A percentile compares a stretch with the other conserved stretches of the same genome.
Conservation (phyloP, 768 basidiomycete species). For the Psilocybe cyanescens region DNA sequence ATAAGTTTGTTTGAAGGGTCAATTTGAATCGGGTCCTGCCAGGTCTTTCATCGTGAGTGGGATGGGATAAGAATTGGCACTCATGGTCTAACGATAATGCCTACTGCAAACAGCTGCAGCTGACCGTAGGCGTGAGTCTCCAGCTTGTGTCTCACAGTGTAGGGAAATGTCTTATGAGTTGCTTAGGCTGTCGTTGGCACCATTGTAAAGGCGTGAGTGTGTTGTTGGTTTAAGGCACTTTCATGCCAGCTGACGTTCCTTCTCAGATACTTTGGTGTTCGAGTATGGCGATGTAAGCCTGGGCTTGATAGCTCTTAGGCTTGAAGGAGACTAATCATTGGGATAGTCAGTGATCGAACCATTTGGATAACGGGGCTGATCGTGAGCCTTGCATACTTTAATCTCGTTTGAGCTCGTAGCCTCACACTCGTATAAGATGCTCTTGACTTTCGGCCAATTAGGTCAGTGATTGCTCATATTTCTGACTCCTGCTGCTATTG, state of each 20-base stretch:
- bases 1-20: not conserved
- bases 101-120: slow-evolving; percentile 42
- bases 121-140: slow-evolving; percentile 42
- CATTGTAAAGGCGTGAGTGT: slow-evolving; percentile 54
- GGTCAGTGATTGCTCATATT: slow-evolving; percentile 32
- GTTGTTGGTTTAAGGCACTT: not conserved
- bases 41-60: slow-evolving; percentile 59
- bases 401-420: not conserved
- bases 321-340: slow-evolving; percentile 1
- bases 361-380: slow-evolving; percentile 53
- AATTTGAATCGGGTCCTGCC: not conserved
- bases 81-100: not conserved
- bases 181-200: slow-evolving; percentile 55
- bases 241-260: slow-evolving; percentile 27
- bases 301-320: not conserved
- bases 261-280: slow-evolving; percentile 55
- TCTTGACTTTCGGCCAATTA: slow-evolving; percentile 53
- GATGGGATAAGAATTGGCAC: not conserved
- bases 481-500: not conserved
- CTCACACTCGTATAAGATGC: slow-evolving; percentile 35
- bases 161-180: not conserved
- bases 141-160: not conserved
- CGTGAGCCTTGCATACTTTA: slow-evolving; percentile 38
- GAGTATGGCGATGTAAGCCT: slow-evolving; percentile 67
- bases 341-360: slow-evolving; percentile 61